Base-by-base conservation (phyloP, 202 grass and related monocot genomes). In the Bolboschoenoplectus hybrid region DNA sequence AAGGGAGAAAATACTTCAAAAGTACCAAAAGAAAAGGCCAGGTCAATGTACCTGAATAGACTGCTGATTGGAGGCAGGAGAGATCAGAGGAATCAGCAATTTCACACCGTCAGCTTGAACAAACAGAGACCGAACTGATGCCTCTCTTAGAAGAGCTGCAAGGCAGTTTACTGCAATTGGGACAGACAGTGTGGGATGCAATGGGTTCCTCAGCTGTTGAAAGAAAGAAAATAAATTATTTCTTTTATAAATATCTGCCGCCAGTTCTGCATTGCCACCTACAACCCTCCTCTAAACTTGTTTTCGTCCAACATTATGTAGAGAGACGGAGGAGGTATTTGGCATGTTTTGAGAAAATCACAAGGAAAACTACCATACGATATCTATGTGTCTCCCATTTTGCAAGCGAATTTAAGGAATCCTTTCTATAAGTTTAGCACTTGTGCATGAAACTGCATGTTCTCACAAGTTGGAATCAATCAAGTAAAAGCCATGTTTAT, bases 21-120 rank as follows among this genome's bases (percentile, higher is more conserved):
- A 57, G 26, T 38, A 67, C 36, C 45, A 60, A 71, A 13, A 81
- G 14, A 26, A 32, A 84, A 86, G 77, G 11, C 10, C 39, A 67
- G 11, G 38, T 80, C 20, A 57, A 11, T 43, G 16, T 74, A 99
- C 93, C 93, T 99, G 97, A 89, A 91, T 96, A 84, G 93, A 96
- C 72, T 99, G 93, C 83, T 99, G 97, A 45, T 89, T 99, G 64
- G 93, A 94, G 74, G 93, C 92, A 79, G 93, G 93, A 46, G 90
- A 85, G 75, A 98, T 96, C 84, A 92, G 89, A 88, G 93, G 93
- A 94, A 99, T 94, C 63, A 99, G 89, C 60, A 92, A 73, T 69
- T 96, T 96, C 65, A 94, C 88, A 34, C 97, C 93, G 73, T 94
- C 92, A 34, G 84, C 63, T 87, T 94, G 89, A 43, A 99, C 97